Base-by-base conservation (phyloP, 2,329 filamentous ascomycete genomes). In the Phialocephala sp. region DNA sequence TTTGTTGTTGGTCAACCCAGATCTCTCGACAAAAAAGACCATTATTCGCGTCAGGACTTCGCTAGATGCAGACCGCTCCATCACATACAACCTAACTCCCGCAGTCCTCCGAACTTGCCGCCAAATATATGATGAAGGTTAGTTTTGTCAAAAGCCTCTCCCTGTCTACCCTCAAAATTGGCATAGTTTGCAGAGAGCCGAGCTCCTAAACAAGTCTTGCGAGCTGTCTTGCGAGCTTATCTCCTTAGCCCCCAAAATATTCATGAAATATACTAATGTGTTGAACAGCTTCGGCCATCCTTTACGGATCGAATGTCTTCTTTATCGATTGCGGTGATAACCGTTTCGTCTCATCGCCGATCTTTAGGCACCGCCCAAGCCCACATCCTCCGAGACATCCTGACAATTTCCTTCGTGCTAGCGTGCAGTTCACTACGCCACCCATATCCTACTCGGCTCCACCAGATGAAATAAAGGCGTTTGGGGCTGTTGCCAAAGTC, bases 261-360 rank as follows among this genome's bases (percentile, higher is more conserved):
- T 50, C 20, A 55, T 36, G 24, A 15, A 15, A 56, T 50, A n/a
- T 58, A 36, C 15, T 37, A 52, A 14, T 64, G 2, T 56, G 56
- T 24, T 27, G 39, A 27, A 56, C 60, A 27, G 62, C 57, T n/a
- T 27, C 24, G 3, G 35, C 22, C 4, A 43, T 60, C 32, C 39
- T 64, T 2, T 64, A 64, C 36, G 47, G 27, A 18, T 11, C 36
- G 20, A 64, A 64, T 47, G 36, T 39, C 2, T 62, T 55, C 39
- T 22, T 39, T n/a, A 14, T 57, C 22, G 52, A 56, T 37, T 35
- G 27, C 27, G 12, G 14, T 11, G 14, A 27, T 9, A 56, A 11
- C 8, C 8, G 4, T 37, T n/a, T 27, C 6, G 18, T 36, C 18
- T 20, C 18, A 27, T 56, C 52, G 12, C 55, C 55, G 14, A 37